Evolutionary conservation across 2,329 filamentous ascomycete genomes (phyloP).

Genomic region (Pseudogymnoascus sp.): DNA sequence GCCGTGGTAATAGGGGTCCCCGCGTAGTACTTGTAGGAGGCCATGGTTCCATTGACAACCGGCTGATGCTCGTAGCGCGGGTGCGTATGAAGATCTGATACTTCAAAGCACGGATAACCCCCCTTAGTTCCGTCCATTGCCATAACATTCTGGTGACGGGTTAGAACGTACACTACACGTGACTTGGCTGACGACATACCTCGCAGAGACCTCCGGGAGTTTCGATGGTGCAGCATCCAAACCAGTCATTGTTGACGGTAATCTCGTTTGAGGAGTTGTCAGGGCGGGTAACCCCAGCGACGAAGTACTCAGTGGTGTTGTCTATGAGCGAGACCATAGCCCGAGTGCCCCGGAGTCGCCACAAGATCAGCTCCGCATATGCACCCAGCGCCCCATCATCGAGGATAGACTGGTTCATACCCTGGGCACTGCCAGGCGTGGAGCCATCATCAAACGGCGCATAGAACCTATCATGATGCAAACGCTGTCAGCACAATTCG

Average conservation of each 20-base stretch:
- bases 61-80: conserved; percentile 17
- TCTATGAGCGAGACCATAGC: conserved; percentile 25
- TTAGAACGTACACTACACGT: background rate
- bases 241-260: conserved; percentile 18
- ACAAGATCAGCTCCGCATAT: conserved; percentile 9
- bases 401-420: conserved; percentile 21
- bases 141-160: conserved; percentile 15
- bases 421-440: conserved; percentile 9
- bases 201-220: conserved; percentile 23
- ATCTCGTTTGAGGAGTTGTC: conserved; percentile 10
- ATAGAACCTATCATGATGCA: conserved; percentile 19
- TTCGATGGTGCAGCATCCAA: conserved; percentile 20
- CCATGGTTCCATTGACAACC: conserved; percentile 18
- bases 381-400: conserved; percentile 18
- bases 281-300: conserved; percentile 18
- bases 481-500: background rate
- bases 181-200: conserved; percentile 11
- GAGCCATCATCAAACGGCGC: conserved; percentile 14
- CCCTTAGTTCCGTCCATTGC: conserved; percentile 13
- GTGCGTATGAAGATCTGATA: conserved; percentile 19
- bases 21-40: conserved; percentile 21
- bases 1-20: conserved; percentile 22
- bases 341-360: conserved; percentile 20
- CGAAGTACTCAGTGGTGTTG: conserved; percentile 22
- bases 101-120: conserved; percentile 19